A percentile compares a stretch with the other conserved stretches of the same genome.
phyloP scores from a whole-genome alignment of 768 basidiomycete species.

The Amanita rimosa region DNA sequence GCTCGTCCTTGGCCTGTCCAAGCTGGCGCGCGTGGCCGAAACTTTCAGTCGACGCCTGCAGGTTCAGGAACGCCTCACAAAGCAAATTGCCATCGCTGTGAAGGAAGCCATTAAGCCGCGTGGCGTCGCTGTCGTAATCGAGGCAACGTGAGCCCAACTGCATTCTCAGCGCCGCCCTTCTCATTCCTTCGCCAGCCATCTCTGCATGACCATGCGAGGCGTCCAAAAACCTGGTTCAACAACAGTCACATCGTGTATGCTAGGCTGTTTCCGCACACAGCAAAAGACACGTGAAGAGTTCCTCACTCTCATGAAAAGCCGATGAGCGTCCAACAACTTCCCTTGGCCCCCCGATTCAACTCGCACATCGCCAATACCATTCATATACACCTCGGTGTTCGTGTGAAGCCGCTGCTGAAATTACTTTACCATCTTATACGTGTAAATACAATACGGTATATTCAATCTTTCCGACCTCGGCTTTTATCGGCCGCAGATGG shows the following conservation, averaged over 20 bases:
- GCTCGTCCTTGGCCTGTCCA: constrained; percentile 89
- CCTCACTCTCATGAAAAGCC: constrained; percentile 68
- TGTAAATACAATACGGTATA: constrained; percentile 4
- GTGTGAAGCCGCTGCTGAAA: not conserved
- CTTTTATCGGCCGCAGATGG: constrained; percentile 47
- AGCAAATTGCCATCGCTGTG: constrained; percentile 96
- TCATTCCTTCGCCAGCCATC: constrained; percentile 45
- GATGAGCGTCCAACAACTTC: constrained; percentile 7
- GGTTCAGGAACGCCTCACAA: constrained; percentile 95
- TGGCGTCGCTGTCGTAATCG: constrained; percentile 99
- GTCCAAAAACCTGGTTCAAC: constrained; percentile 97
- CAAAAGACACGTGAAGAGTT: constrained; percentile 99
- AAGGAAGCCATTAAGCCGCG: constrained; percentile 97
- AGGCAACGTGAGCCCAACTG: constrained; percentile 67
- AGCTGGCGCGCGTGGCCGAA: constrained; percentile 94
- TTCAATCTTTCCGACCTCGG: constrained; percentile 45
- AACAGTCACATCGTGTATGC: constrained; percentile 95
- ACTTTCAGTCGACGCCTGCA: constrained; percentile 93
- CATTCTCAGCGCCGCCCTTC: not conserved
- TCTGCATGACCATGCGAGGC: constrained; percentile 99
- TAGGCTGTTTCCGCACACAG: constrained; percentile 96
- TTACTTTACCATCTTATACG: constrained; percentile 4
- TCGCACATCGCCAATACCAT: constrained; percentile 9
- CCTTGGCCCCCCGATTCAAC: constrained; percentile 18
- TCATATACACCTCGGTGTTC: not conserved